Base-by-base conservation (phyloP, 192 early-diverging fungal genomes). In the Tieghemiomyces parasiticus region DNA sequence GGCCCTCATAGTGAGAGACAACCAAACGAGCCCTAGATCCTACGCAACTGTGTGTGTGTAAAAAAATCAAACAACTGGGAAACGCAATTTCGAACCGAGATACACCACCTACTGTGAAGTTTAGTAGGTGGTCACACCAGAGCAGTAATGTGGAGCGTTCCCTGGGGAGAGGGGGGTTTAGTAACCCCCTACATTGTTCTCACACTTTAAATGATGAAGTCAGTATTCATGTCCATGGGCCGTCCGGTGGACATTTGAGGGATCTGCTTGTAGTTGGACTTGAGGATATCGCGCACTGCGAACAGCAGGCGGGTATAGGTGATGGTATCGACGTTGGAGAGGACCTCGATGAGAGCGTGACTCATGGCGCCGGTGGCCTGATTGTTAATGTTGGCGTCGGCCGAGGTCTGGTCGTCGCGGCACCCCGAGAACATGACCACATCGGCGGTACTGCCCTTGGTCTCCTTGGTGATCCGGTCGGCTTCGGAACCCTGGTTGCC, bases 371-470 rank as follows among this genome's bases (percentile, higher is more conserved):
- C 80, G 48, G 80, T 78, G 35, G 78, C 74, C 65, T 74, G 67
- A 65, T 73, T 76, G 62, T 72, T 73, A 46, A 85, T 81, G 31
- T 75, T 71, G n/a, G 85, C 84, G 64, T 86, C 78, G 24, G 86
- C 76, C 4, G 73, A 77, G 26, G 78, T 85, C 65, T 86, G 83
- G 65, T 76, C 71, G 56, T 85, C 81, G 4, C 84, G 82, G 64
- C 83, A 85, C 8, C 81, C 74, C 44, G 75, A 79, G 60, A 88
- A 78, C 74, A 78, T 77, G 51, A 84, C 72, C 20, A 87, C 81
- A 63, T 86, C 82, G 34, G 83, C 87, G n/a, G 71, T 60, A 47
- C 67, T 70, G 28, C 70, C 66, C 52, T 69, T 69, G 20, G 68
- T 62, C 58, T 64, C 62, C 60, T 70, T 62, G 31, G 42, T 60